Base-by-base conservation (phyloP, 257 asterid genomes). In the Avicennia marina region DNA sequence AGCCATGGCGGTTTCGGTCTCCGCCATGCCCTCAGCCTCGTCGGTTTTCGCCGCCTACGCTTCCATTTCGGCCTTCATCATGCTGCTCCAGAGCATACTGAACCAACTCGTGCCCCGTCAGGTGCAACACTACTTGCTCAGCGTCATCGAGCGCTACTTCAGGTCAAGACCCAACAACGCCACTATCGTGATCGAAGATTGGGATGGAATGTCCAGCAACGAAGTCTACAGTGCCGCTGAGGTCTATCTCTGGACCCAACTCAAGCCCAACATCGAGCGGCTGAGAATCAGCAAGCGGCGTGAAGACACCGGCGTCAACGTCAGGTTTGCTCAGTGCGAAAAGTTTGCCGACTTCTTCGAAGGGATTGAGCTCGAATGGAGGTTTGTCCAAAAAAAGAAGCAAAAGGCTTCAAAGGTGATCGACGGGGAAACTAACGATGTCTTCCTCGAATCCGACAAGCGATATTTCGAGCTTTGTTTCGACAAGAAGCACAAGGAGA, bases 31-130 rank as follows among this genome's bases (percentile, higher is more conserved):
- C 29, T 66, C 87, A 13, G 63, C 88, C 0, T 75, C 87, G 1
- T 66, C 94, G 2, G 40, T 81, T 21, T 87, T 84, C 63, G 55
- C 84, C 0, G 71, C 74, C 7, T 87, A 87, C 67, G 90, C 90
- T 44, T 79, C 94, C 11, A 1, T 77, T 1, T 71, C 90, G 0
- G 81, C 89, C 18, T 72, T 73, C 44, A 27, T 84, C 32, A 64
- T 82, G 75, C 66, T 87, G 15, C 1, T 84, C 36, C 85, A 79
- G 40, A 74, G 88, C 25, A 67, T 75, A 65, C 15, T 87, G 27
- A 66, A 79, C 57, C 94, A 84, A 50, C 48, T 87, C 6, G 33
- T 87, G 15, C 94, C 95, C n/a, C 75, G 63, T 9, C 78, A 75
- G 56, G 11, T 75, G 0, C 90, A 74, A 56, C 36, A 62, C 26